A percentile compares a stretch with the other conserved stretches of the same genome.
phyloP scores from a whole-genome alignment of 192 early-diverging fungal species.

The Pilaira anomala region DNA sequence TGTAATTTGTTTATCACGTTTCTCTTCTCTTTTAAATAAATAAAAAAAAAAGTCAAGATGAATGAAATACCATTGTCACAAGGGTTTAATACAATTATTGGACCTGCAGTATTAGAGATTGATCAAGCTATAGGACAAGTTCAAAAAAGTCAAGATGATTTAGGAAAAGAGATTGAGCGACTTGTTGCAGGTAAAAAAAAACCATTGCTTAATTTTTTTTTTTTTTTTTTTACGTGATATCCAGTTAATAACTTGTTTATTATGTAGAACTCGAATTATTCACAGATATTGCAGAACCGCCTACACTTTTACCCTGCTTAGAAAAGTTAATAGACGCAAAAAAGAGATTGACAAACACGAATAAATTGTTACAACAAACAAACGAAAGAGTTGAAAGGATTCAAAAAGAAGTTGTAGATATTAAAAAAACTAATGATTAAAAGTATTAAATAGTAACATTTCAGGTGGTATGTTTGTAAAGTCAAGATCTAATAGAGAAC shows the following conservation, averaged over 20 bases:
- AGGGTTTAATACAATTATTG: slow-evolving; percentile 43
- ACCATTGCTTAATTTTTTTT: background rate
- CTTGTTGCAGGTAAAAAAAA: slow-evolving; percentile 51
- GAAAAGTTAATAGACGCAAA: slow-evolving; percentile 47
- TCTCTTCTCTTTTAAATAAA: no score
- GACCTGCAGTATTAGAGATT: slow-evolving; percentile 49
- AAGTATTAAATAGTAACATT: slow-evolving; percentile 16
- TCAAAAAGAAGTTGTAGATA: slow-evolving; percentile 30
- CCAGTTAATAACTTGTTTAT: background rate
- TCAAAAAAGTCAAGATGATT: slow-evolving; percentile 50
- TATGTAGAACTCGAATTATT: slow-evolving; percentile 52
- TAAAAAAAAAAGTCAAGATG: no score
- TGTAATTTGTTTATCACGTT: no score
- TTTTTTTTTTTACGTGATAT: background rate
- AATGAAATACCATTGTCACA: slow-evolving; percentile 17
- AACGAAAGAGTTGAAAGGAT: slow-evolving; percentile 45
- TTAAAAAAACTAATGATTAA: no score
- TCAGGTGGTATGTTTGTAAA: slow-evolving; percentile 20
- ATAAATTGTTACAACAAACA: slow-evolving; percentile 43
- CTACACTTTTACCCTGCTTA: slow-evolving; percentile 46
- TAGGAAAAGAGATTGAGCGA: slow-evolving; percentile 57
- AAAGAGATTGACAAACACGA: slow-evolving; percentile 44
- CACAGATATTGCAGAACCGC: slow-evolving; percentile 43
- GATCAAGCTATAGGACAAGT: slow-evolving; percentile 48
- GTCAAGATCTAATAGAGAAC: slow-evolving; percentile 8